Conservation (phyloP, 2,329 filamentous ascomycete species). For the Aschersonia sp. region DNA sequence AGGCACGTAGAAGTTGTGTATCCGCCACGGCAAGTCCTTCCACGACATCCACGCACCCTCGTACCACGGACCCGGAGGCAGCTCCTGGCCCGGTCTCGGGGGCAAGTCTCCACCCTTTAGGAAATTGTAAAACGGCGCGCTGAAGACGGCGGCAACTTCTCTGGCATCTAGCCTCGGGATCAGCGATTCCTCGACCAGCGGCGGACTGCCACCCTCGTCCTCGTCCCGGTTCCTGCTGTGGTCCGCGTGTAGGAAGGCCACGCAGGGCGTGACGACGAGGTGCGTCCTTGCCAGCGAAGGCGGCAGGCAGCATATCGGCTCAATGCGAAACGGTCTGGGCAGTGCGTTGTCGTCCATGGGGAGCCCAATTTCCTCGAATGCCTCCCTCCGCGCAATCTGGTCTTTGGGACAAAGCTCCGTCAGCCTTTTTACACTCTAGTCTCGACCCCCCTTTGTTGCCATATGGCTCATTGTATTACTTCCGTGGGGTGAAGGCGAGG, state of each 20-base stretch:
- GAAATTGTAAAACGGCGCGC: slow-evolving; percentile 77
- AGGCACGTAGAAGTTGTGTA: slow-evolving; percentile 89
- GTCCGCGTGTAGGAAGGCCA: slow-evolving; percentile 60
- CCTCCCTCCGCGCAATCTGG: slow-evolving; percentile 77
- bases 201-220: slow-evolving; percentile 12
- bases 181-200: slow-evolving; percentile 50
- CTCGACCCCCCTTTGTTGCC: neutral
- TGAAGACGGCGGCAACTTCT: slow-evolving; percentile 90
- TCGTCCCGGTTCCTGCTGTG: slow-evolving; percentile 13
- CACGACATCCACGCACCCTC: slow-evolving; percentile 68
- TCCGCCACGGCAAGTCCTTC: slow-evolving; percentile 63
- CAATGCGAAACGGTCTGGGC: slow-evolving; percentile 65
- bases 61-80: slow-evolving; percentile 60
- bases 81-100: slow-evolving; percentile 17
- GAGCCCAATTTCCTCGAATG: slow-evolving; percentile 84
- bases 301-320: slow-evolving; percentile 77
- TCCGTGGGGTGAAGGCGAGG: neutral
- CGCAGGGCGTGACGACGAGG: slow-evolving; percentile 59
- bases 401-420: slow-evolving; percentile 23
- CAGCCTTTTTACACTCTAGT: neutral
- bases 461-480: neutral
- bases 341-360: slow-evolving; percentile 55
- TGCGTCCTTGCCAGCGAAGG: slow-evolving; percentile 60
- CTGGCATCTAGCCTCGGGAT: slow-evolving; percentile 74
- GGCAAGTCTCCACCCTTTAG: slow-evolving; percentile 45